Base-by-base conservation (phyloP, 352 stramenopile species). In the Pythium angustatum region DNA sequence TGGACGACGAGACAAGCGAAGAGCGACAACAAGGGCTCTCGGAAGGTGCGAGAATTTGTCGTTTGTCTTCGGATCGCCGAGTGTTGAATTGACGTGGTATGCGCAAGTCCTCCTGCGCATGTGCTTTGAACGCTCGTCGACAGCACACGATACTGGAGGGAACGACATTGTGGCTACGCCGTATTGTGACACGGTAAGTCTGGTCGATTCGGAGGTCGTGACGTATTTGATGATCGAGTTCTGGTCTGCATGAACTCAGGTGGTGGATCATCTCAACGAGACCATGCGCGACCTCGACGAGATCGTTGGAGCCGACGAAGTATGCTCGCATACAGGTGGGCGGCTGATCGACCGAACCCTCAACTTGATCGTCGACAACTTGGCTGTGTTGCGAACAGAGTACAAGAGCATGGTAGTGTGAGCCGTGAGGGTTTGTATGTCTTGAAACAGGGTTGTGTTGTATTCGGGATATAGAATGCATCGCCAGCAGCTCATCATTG, bases 391-490 rank as follows among this genome's bases (percentile, higher is more conserved):
- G 7, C 33, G 8, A 38, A 7, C 8, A 38, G 7, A 14, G 14
- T 14, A 38, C 33, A 38, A n/a, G n/a, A n/a, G n/a, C n/a, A n/a
- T n/a, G n/a, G n/a, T n/a, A n/a, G n/a, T n/a, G n/a, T n/a, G n/a
- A n/a, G n/a, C n/a, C n/a, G n/a, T 5, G 28, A 40, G 28, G 22
- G 19, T 28, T 14, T 38, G 7, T 38, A 7, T 38, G 14, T 7
- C 33, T 7, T 14, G 14, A 38, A 14, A 30, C 41, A 15, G 40
- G 27, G 26, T 43, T 48, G 36, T 62, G 30, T 67, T 62, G 50
- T 67, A 67, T 62, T 67, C 44, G 49, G 59, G 55, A 21, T 58
- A 66, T 60, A 33, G 43, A 56, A 66, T 60, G 50, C 50, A 66
- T 56, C 50, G 40, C 50, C 41, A 61, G 41, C 59, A 66, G 49